Evolutionary conservation across 148 eudicot species (phyloP).

Genomic region (Fallopia convolvulus): DNA sequence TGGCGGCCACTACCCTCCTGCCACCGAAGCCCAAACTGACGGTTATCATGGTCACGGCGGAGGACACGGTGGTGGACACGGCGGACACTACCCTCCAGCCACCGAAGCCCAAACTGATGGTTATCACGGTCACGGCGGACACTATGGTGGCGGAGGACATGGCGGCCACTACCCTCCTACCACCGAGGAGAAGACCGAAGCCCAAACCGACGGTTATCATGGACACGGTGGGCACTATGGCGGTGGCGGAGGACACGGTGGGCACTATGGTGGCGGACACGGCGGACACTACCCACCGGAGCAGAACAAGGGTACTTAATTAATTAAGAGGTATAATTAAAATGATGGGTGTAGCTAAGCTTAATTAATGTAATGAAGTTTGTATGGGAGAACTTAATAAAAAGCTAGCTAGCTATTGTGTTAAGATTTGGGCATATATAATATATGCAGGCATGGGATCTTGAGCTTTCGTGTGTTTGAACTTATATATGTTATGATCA

Average conservation of each 20-base stretch:
- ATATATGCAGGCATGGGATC: neutral
- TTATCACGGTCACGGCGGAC: neutral
- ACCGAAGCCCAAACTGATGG: neutral
- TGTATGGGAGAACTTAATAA: neutral
- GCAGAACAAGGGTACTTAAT: constrained; percentile 1
- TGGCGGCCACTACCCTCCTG: neutral
- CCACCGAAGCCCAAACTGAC: neutral
- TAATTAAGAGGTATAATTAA: neutral
- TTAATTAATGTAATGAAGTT: constrained; percentile 5
- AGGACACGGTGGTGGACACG: neutral
- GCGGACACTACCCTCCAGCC: neutral
- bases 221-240: neutral
- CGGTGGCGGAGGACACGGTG: neutral
- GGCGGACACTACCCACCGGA: constrained; percentile 2
- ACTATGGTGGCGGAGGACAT: neutral
- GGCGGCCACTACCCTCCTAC: neutral
- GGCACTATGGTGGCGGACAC: neutral
- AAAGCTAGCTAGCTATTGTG: neutral
- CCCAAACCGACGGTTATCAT: neutral
- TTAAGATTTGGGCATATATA: neutral
- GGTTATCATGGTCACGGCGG: neutral
- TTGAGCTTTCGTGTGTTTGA: neutral
- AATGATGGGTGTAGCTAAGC: neutral
- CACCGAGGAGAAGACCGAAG: neutral
- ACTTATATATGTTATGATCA: neutral